Percentiles rank a stretch among this genome's conserved stretches.
phyloP scores from a whole-genome alignment of 345 rosid genomes.

The Euphorbia lathyris region DNA sequence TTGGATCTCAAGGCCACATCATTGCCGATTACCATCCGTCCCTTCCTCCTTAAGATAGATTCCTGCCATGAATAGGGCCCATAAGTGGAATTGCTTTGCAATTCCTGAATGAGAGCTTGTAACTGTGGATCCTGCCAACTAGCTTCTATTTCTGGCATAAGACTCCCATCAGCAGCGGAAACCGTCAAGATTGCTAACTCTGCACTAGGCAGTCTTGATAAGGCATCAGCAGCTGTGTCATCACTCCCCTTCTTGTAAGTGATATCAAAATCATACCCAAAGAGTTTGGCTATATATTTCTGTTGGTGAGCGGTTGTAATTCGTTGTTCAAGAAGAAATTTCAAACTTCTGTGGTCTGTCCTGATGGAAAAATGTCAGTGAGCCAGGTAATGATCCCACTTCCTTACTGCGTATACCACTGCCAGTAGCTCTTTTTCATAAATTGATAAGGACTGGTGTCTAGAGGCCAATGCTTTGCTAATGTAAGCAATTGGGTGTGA shows the following conservation, averaged over 20 bases:
- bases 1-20: not conserved
- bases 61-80: not conserved
- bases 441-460: not conserved
- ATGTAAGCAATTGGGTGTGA: not conserved
- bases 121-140: no score
- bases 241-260: not conserved
- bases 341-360: not conserved
- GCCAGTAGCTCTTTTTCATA: conserved; percentile 9
- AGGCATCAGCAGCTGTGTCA: not conserved
- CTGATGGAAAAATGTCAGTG: not conserved
- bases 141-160: not conserved
- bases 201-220: not conserved
- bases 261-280: not conserved
- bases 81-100: no score
- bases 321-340: not conserved
- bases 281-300: not conserved
- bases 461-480: not conserved
- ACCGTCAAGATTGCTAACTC: not conserved
- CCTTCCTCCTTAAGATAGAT: not conserved
- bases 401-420: not conserved
- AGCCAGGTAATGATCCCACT: not conserved
- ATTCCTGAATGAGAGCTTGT: not conserved
- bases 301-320: not conserved
- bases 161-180: not conserved
- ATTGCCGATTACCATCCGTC: not conserved